Percentiles rank a stretch among this genome's conserved stretches.
phyloP scores from a whole-genome alignment of 1,284 basidiomycete genomes.

The Rhodotorula sp. region DNA sequence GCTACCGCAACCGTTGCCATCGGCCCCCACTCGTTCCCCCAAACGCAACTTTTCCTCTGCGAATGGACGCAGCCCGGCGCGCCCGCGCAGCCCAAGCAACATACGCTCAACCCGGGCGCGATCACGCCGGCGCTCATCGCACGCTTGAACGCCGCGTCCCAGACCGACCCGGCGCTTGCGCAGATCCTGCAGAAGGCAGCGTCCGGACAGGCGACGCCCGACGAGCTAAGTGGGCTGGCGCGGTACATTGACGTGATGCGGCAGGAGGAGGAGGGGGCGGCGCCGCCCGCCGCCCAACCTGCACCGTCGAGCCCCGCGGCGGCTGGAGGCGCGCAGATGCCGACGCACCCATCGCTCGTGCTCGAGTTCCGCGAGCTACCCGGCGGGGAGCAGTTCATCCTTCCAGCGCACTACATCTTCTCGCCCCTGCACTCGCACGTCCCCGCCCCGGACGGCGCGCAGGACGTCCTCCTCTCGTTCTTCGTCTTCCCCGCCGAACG shows the following conservation, averaged over 20 bases:
- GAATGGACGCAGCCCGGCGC: slow-evolving; percentile 11
- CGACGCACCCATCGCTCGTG: slow-evolving; percentile 20
- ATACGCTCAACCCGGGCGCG: slow-evolving; percentile 2
- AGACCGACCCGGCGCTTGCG: slow-evolving; percentile 18
- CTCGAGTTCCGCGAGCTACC: slow-evolving; percentile 28
- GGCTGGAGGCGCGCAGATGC: not conserved
- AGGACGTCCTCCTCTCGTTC: slow-evolving; percentile 33
- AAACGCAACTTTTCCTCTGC: slow-evolving; percentile 18
- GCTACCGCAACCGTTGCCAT: slow-evolving; percentile 23
- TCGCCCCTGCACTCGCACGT: slow-evolving; percentile 17
- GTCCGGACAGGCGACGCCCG: slow-evolving; percentile 12
- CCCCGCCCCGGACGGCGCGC: not conserved
- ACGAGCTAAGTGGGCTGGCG: slow-evolving; percentile 26
- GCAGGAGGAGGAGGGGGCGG: slow-evolving; percentile 11
- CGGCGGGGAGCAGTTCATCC: slow-evolving; percentile 13
- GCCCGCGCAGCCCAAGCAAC: not conserved
- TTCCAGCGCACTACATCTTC: slow-evolving; percentile 28
- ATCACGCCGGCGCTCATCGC: slow-evolving; percentile 35
- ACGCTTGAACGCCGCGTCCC: slow-evolving; percentile 24
- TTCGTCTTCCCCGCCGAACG: slow-evolving; percentile 32
- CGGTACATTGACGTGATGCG: slow-evolving; percentile 24
- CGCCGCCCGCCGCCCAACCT: not conserved
- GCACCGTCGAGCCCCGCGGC: not conserved
- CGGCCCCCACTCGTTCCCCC: slow-evolving; percentile 33
- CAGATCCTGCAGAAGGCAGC: slow-evolving; percentile 25